These are phyloP conservation scores for Wickerhamomyces hampshirensis DNA, from an alignment of 805 yeast species.

Conservation along the genomic window DNA sequence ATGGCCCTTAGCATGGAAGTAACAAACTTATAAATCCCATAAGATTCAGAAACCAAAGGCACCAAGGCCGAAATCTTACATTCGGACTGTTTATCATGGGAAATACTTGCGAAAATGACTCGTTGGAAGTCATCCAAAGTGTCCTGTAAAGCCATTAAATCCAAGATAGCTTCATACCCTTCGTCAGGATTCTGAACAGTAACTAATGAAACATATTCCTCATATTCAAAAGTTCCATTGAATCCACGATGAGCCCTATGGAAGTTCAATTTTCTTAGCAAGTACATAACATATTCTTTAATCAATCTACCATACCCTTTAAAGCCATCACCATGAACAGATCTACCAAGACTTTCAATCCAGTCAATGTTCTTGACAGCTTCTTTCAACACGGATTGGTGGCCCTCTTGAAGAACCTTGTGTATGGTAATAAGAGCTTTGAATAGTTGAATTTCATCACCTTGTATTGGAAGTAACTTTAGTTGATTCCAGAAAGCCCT, in stretches of 20 bases:
- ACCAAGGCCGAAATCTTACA: conserved; percentile 84
- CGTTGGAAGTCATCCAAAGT: conserved; percentile 73
- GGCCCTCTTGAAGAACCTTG: conserved; percentile 97
- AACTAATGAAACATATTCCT: conserved; percentile 84
- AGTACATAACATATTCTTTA: conserved; percentile 65
- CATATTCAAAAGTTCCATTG: conserved; percentile 94
- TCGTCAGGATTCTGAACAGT: conserved; percentile 92
- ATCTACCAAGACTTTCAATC: conserved; percentile 66
- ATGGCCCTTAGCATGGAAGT: conserved; percentile 89
- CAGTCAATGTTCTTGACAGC: conserved; percentile 77
- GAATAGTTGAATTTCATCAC: conserved; percentile 79
- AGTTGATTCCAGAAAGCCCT: conserved; percentile 81
- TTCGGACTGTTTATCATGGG: conserved; percentile 55
- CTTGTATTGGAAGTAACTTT: conserved; percentile 72
- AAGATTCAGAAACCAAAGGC: conserved; percentile 86
- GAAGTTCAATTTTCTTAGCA: conserved; percentile 71
- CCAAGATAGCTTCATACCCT: conserved; percentile 86
- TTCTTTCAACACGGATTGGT: conserved; percentile 73
- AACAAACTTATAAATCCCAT: conserved; percentile 86
- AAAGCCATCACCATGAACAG: conserved; percentile 35
- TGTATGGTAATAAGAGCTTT: conserved; percentile 83
- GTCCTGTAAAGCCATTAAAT: conserved; percentile 83
- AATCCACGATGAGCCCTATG: conserved; percentile 84
- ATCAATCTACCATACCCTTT: conserved; percentile 68
- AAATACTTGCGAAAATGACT: conserved; percentile 66